Evolutionary conservation across 768 basidiomycete species (phyloP).

Genomic region (Thelephora aurantiotincta): DNA sequence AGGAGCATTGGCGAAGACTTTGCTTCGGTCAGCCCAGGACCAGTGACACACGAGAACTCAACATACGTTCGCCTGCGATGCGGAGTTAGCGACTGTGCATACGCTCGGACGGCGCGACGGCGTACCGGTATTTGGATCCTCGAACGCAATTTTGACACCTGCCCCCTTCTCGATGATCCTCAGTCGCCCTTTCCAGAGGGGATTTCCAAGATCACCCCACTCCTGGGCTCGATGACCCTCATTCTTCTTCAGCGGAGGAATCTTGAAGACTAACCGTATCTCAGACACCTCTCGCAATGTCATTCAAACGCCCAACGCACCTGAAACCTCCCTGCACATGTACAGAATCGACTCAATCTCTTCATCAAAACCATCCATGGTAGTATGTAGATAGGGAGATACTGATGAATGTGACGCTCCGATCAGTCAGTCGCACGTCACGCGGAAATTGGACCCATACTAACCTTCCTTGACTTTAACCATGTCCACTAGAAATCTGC

Average conservation of each 20-base stretch:
- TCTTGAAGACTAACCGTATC: constrained; percentile 61
- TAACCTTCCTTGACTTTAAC: neutral
- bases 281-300: constrained; percentile 9
- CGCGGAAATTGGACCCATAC: neutral
- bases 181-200: constrained; percentile 87
- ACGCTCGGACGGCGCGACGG: constrained; percentile 1
- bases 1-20: constrained; percentile 78
- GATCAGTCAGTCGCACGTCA: neutral
- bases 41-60: constrained; percentile 1
- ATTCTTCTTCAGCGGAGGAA: constrained; percentile 74
- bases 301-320: constrained; percentile 23
- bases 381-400: neutral
- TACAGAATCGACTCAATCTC: constrained; percentile 86
- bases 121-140: constrained; percentile 69
- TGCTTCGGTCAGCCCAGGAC: constrained; percentile 2
- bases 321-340: constrained; percentile 83
- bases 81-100: neutral
- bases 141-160: constrained; percentile 59
- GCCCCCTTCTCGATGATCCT: constrained; percentile 69
- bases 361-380: constrained; percentile 36
- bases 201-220: constrained; percentile 76
- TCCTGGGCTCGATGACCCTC: constrained; percentile 87
- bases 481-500: neutral
- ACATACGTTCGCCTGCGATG: constrained; percentile 52
- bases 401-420: neutral